Base-by-base conservation (phyloP, 1,139 yeast genomes). In the Kodamaea arcana region DNA sequence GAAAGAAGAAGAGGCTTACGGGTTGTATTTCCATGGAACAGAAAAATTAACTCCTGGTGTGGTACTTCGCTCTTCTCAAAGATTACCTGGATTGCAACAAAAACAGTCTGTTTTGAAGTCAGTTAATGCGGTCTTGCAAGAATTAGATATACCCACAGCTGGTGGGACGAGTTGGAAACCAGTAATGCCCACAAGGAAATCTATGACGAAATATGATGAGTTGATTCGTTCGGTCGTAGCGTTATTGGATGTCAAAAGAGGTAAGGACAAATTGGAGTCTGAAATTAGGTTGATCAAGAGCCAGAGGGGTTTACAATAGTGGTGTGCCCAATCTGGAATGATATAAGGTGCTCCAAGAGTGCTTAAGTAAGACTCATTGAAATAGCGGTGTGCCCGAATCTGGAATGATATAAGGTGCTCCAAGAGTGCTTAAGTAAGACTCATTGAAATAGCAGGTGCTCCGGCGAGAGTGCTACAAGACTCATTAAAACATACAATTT, bases 1-100 rank as follows among this genome's bases (percentile, higher is more conserved):
- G 21, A 83, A 85, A 49, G 96, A 88, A 50, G 92, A 87, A 56
- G 85, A 81, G 37, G 83, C 90, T 0, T 84, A 83, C 50, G 98
- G 98, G 11, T 73, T 94, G 28, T 70, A 80, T 36, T 83, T 83
- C 47, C 96, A 87, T 57, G 75, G 78, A 12, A 65, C 60, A 24
- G 97, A 90, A 39, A 80, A 83, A 46, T 63, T 86, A 12, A 75
- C 78, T 2, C 78, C 88, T 0, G 95, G 95, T 14, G 97, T 87
- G 1, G 77, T 72, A 31, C 64, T 92, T 39, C 73, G 98, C 43
- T 85, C 97, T 0, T 67, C 84, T 8, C 75, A 69, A 43, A 59
- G 61, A 40, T 54, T 69, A 13, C 69, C 70, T 3, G 75, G 74
- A 2, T 56, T 68, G 34, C 74, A 69, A 40, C 75, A 69, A 42